These are phyloP conservation scores for Fennellomyces sp. DNA, from an alignment of 371 early-diverging fungal species.

Conservation along the genomic window DNA sequence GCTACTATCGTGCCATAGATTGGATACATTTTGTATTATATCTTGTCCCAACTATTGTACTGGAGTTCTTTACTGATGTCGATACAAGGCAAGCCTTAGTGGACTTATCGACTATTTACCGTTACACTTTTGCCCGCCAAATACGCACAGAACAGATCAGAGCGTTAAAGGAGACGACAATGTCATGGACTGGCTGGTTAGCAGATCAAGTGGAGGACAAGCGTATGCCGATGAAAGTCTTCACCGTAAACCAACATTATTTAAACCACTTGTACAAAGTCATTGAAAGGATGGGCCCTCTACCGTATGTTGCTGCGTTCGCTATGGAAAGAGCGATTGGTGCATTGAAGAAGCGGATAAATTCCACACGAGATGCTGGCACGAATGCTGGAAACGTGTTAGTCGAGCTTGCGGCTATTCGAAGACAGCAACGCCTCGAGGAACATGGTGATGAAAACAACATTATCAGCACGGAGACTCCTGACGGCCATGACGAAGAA, in stretches of 20 bases:
- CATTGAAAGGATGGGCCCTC: neutral
- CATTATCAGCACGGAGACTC: too few species aligned
- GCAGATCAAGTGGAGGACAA: too few species aligned
- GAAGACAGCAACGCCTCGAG: too few species aligned
- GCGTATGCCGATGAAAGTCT: too few species aligned
- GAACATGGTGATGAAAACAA: too few species aligned
- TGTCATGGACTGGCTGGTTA: too few species aligned
- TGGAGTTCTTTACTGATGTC: constrained; percentile 59
- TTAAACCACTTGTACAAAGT: too few species aligned
- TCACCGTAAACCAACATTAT: constrained; percentile 5
- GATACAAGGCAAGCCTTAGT: constrained; percentile 90
- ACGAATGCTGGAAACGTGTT: constrained; percentile 5
- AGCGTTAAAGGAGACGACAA: too few species aligned
- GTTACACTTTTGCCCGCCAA: too few species aligned
- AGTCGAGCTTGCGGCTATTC: too few species aligned
- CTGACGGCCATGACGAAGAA: too few species aligned
- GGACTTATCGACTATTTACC: neutral
- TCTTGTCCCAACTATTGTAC: neutral
- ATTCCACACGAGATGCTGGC: neutral
- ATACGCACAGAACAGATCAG: too few species aligned
- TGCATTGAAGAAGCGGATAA: neutral
- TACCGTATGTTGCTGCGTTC: constrained; percentile 3
- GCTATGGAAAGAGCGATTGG: constrained; percentile 10
- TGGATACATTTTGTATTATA: neutral
- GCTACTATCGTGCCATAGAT: constrained; percentile 2